phyloP scores from a whole-genome alignment of 2,329 filamentous ascomycete genomes.

The Penicillium sp. region DNA sequence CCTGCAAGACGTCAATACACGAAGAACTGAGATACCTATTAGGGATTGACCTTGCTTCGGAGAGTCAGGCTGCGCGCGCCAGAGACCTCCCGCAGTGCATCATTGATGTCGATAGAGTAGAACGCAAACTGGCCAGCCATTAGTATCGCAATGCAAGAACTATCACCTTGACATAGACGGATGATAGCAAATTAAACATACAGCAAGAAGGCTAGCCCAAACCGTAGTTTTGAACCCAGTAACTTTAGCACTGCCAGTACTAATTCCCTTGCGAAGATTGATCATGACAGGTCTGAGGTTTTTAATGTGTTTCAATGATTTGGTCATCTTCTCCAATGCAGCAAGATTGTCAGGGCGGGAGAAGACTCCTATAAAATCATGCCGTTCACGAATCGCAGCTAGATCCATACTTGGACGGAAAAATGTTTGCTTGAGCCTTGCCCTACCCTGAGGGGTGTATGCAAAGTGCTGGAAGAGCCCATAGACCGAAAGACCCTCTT shows the following conservation, averaged over 20 bases:
- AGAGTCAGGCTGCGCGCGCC: constrained; percentile 56
- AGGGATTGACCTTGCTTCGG: constrained; percentile 50
- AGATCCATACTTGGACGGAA: constrained; percentile 73
- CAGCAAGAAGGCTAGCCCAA: constrained; percentile 68
- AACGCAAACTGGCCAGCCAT: constrained; percentile 61
- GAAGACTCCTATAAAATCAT: constrained; percentile 67
- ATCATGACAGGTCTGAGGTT: constrained; percentile 70
- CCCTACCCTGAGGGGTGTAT: constrained; percentile 75
- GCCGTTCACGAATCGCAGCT: constrained; percentile 66
- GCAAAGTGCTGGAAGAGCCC: constrained; percentile 76
- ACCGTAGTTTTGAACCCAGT: constrained; percentile 63
- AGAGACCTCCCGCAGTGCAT: constrained; percentile 59
- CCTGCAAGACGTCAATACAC: constrained; percentile 37
- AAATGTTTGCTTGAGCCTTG: constrained; percentile 74
- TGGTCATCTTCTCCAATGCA: constrained; percentile 56
- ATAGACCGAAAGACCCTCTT: constrained; percentile 81
- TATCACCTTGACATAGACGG: too few species aligned
- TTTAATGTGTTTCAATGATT: constrained; percentile 67
- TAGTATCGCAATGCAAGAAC: constrained; percentile 1
- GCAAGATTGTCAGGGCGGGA: constrained; percentile 66
- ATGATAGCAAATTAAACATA: constrained; percentile 29
- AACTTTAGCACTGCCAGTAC: constrained; percentile 50
- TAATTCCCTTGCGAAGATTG: constrained; percentile 76
- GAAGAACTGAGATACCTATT: background rate
- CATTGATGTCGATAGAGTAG: constrained; percentile 67